phyloP scores from a whole-genome alignment of 257 asterid genomes.

The Lycium barbarum region DNA sequence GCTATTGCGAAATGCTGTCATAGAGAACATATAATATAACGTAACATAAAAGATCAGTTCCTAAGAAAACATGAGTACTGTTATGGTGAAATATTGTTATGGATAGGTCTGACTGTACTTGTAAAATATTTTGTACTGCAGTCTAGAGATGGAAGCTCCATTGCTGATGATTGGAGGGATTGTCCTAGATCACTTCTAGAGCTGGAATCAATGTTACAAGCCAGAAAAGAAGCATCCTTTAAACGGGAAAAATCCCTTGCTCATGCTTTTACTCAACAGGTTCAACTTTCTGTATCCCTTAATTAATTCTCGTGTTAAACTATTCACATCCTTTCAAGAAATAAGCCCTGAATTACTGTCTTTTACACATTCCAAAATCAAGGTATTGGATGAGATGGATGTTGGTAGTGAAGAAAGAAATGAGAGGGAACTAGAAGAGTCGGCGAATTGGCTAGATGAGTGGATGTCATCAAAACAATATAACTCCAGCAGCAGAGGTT shows the following conservation, averaged over 20 bases:
- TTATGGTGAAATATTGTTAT: too few species aligned
- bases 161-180: constrained; percentile 74
- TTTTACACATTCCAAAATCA: constrained; percentile 37
- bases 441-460: constrained; percentile 60
- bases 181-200: constrained; percentile 79
- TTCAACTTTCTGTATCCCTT: constrained; percentile 9
- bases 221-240: constrained; percentile 75
- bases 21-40: too few species aligned
- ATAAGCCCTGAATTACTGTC: neutral
- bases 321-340: neutral
- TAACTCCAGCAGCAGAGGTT: constrained; percentile 63
- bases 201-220: constrained; percentile 68
- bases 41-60: too few species aligned
- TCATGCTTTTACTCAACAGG: constrained; percentile 77
- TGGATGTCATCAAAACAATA: constrained; percentile 75
- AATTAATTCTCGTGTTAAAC: neutral
- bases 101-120: neutral
- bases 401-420: constrained; percentile 43
- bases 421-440: constrained; percentile 48
- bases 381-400: constrained; percentile 48
- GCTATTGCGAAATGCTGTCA: too few species aligned
- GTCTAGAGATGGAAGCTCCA: constrained; percentile 70
- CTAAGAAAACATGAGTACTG: too few species aligned
- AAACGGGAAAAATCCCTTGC: constrained; percentile 68
- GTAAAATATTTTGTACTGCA: constrained; percentile 32